Conservation (phyloP, 129 eudicot species). For the Tagetes erecta region DNA sequence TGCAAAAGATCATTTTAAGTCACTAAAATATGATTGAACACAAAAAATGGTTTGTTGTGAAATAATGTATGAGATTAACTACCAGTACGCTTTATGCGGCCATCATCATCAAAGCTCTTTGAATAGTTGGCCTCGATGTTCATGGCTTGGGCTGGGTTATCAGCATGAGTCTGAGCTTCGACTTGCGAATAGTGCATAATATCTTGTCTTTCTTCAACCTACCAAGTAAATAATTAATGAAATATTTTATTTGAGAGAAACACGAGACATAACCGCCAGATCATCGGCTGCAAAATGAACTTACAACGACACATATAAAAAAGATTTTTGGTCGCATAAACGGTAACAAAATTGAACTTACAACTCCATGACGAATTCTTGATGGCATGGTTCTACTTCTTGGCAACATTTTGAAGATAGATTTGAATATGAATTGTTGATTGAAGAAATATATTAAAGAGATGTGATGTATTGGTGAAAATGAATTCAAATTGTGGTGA, state of each 20-base stretch:
- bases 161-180: constrained; percentile 44
- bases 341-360: constrained; percentile 26
- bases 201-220: constrained; percentile 58
- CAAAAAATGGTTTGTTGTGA: not conserved
- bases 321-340: not conserved
- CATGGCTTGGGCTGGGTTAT: constrained; percentile 36
- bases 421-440: not conserved
- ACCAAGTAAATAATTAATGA: not conserved
- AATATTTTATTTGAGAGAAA: no score
- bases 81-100: constrained; percentile 68
- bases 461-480: not conserved
- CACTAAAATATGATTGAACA: not conserved
- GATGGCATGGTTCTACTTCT: constrained; percentile 73
- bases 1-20: constrained; percentile 9
- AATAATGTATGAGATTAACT: constrained; percentile 3
- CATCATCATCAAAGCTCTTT: constrained; percentile 70
- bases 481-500: not conserved
- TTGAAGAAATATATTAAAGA: not conserved
- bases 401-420: constrained; percentile 49
- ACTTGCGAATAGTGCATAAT: constrained; percentile 52
- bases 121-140: constrained; percentile 50
- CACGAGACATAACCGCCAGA: no score
- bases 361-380: constrained; percentile 53
- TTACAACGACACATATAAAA: not conserved
- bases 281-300: no score